A percentile compares a stretch with the other conserved stretches of the same genome.
phyloP scores from a whole-genome alignment of 129 eudicot species.

The Arctium lappa region DNA sequence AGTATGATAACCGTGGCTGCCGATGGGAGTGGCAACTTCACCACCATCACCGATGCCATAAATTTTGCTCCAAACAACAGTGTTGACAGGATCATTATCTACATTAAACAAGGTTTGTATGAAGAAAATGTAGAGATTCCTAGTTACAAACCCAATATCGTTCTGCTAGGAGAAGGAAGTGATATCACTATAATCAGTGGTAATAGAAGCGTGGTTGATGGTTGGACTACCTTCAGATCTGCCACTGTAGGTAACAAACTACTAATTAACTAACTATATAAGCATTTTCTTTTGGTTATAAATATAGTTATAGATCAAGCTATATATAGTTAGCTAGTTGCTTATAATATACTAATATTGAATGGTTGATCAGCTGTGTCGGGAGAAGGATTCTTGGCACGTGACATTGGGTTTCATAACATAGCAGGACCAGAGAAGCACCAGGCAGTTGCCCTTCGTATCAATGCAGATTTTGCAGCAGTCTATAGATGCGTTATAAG shows the following conservation, averaged over 20 bases:
- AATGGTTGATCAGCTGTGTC: conserved; percentile 69
- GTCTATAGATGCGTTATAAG: conserved; percentile 60
- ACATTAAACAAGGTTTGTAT: conserved; percentile 60
- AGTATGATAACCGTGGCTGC: conserved; percentile 53
- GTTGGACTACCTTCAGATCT: conserved; percentile 94
- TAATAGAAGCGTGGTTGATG: conserved; percentile 58
- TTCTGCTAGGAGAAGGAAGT: conserved; percentile 80
- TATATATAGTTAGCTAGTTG: background rate
- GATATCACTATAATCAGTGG: conserved; percentile 63
- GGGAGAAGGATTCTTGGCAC: conserved; percentile 81
- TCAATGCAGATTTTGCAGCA: conserved; percentile 72
- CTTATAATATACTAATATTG: background rate
- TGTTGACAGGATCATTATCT: conserved; percentile 48
- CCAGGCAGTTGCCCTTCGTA: conserved; percentile 92
- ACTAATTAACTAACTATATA: too few species aligned
- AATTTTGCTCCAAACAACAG: conserved; percentile 77
- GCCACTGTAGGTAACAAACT: conserved; percentile 73
- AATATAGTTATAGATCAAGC: background rate
- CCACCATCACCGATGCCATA: conserved; percentile 61
- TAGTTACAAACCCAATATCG: conserved; percentile 63
- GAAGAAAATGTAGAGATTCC: conserved; percentile 80
- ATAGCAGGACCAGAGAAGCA: conserved; percentile 72
- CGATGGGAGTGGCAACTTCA: conserved; percentile 81
- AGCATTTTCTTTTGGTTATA: background rate
- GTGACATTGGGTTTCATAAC: conserved; percentile 75